A percentile compares a stretch with the other conserved stretches of the same genome.
These are phyloP conservation scores for Filobasidium floriforme DNA, from an alignment of 768 basidiomycete species.

Conservation along the genomic window DNA sequence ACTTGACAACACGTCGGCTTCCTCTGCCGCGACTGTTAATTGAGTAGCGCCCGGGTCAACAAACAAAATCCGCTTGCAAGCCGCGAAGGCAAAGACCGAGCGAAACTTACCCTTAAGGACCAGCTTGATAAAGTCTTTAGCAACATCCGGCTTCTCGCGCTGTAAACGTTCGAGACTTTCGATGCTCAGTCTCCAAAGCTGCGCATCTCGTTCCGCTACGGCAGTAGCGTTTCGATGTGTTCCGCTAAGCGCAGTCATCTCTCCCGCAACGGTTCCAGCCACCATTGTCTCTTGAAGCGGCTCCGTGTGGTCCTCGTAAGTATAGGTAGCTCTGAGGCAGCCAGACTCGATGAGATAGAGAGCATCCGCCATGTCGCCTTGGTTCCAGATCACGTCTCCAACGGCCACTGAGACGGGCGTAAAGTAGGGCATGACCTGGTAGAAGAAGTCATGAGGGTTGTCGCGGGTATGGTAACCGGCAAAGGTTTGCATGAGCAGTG, in stretches of 20 bases:
- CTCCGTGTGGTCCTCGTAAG: constrained; percentile 62
- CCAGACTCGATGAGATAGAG: constrained; percentile 85
- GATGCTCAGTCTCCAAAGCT: constrained; percentile 70
- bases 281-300: constrained; percentile 85
- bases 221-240: constrained; percentile 77
- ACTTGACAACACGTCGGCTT: constrained; percentile 35
- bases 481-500: constrained; percentile 71
- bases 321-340: constrained; percentile 72
- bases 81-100: constrained; percentile 3
- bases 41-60: not conserved
- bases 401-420: constrained; percentile 55
- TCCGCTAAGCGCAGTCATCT: constrained; percentile 73
- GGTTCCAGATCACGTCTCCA: constrained; percentile 64
- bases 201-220: constrained; percentile 65
- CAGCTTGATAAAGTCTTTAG: constrained; percentile 42
- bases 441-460: constrained; percentile 50
- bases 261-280: constrained; percentile 83
- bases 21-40: constrained; percentile 36
- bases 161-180: constrained; percentile 59
- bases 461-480: constrained; percentile 57
- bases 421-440: constrained; percentile 64
- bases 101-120: constrained; percentile 41
- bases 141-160: constrained; percentile 53
- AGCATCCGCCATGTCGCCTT: constrained; percentile 68
- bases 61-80: not conserved